Conservation (phyloP, 768 basidiomycete genomes). For the Omphalotus guepiniiformis region DNA sequence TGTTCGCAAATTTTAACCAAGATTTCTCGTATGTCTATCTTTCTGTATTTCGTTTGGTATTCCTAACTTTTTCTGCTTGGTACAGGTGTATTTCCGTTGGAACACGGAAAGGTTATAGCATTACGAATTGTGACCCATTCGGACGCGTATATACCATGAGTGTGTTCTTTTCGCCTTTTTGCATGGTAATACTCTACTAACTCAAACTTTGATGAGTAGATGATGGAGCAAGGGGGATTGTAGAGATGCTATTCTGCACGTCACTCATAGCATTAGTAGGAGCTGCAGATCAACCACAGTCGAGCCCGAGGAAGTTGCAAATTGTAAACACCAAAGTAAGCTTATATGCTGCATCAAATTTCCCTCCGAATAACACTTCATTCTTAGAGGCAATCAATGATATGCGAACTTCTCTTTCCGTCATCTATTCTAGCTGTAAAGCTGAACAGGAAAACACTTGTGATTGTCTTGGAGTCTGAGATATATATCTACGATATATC, state of each 20-base stretch:
- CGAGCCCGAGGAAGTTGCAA: slow-evolving; percentile 89
- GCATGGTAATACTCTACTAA: not conserved
- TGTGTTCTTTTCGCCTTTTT: slow-evolving; percentile 36
- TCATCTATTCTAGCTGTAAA: slow-evolving; percentile 97
- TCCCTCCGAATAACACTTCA: slow-evolving; percentile 8
- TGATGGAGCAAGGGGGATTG: slow-evolving; percentile 92
- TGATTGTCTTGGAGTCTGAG: slow-evolving; percentile 94
- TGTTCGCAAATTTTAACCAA: slow-evolving; percentile 96
- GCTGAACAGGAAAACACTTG: slow-evolving; percentile 93
- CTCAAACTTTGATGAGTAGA: slow-evolving; percentile 40
- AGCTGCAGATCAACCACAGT: slow-evolving; percentile 86
- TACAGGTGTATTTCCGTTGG: slow-evolving; percentile 87
- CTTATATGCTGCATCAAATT: not conserved
- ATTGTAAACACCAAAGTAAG: slow-evolving; percentile 97
- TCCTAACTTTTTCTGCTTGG: slow-evolving; percentile 8
- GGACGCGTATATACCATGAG: slow-evolving; percentile 94
- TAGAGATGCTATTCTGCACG: slow-evolving; percentile 99
- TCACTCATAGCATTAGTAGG: slow-evolving; percentile 96
- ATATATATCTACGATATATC: slow-evolving; percentile 99
- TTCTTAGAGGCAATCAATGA: slow-evolving; percentile 89
- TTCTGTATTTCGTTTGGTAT: not conserved
- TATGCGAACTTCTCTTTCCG: slow-evolving; percentile 97
- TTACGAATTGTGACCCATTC: slow-evolving; percentile 98
- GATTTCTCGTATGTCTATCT: slow-evolving; percentile 86
- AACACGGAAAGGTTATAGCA: slow-evolving; percentile 92